Evolutionary conservation across 805 yeast genomes (phyloP).

Genomic region (Yamadazyma phyllophila): DNA sequence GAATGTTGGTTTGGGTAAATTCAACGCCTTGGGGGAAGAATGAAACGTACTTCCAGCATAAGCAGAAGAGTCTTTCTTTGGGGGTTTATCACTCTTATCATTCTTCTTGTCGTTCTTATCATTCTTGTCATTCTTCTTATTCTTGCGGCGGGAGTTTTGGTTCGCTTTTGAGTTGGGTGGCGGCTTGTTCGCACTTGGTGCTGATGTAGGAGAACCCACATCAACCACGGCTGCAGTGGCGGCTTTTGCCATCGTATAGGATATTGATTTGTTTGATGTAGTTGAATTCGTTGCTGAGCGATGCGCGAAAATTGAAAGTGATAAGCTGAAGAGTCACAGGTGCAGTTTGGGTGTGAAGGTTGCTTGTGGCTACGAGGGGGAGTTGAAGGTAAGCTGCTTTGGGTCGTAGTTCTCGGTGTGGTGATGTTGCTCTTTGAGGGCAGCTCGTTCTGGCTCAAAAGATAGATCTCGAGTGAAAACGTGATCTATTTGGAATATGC

Average conservation of each 20-base stretch:
- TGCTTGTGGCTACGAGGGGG: too few relatives aligned
- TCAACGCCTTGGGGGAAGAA: constrained; percentile 54
- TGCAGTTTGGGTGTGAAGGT: background rate
- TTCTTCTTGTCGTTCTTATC: background rate
- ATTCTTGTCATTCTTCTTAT: background rate
- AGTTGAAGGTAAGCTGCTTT: too few relatives aligned
- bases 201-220: background rate
- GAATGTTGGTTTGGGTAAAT: constrained; percentile 56
- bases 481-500: too few relatives aligned
- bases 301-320: constrained; percentile 3
- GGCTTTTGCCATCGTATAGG: constrained; percentile 1
- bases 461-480: too few relatives aligned
- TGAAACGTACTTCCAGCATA: constrained; percentile 60
- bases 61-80: constrained; percentile 24
- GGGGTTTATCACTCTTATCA: background rate
- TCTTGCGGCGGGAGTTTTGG: background rate
- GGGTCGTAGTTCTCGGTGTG: too few relatives aligned
- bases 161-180: background rate
- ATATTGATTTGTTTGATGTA: background rate
- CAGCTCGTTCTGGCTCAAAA: too few relatives aligned
- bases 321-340: background rate
- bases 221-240: background rate
- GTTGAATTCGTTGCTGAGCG: background rate
- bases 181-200: background rate
- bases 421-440: too few relatives aligned